Evolutionary conservation across 192 early-diverging fungal species (phyloP).

Genomic region (Coemansia sp.): DNA sequence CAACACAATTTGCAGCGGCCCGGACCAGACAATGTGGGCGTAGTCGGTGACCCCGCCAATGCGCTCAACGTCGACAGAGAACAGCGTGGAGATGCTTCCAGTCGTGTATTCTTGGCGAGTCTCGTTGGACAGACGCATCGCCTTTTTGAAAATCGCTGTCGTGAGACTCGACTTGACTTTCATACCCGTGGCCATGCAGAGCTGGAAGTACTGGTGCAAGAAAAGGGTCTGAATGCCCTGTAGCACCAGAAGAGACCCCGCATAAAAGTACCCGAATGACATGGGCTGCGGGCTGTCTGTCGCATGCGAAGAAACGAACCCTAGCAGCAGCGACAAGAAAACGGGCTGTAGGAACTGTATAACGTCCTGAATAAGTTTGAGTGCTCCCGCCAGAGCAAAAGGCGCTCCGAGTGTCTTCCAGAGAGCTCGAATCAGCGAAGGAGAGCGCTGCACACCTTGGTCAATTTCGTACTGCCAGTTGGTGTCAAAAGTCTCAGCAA

Average conservation of each 20-base stretch:
- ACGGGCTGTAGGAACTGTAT: conserved; percentile 80
- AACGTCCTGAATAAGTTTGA: conserved; percentile 79
- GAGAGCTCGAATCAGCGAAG: conserved; percentile 72
- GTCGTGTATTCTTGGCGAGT: conserved; percentile 81
- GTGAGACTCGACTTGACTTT: conserved; percentile 72
- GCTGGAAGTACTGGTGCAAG: conserved; percentile 89
- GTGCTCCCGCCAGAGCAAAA: conserved; percentile 75
- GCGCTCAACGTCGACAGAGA: conserved; percentile 69
- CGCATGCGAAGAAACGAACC: conserved; percentile 51
- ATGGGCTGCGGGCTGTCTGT: conserved; percentile 62
- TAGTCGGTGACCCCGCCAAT: conserved; percentile 71
- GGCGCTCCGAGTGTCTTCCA: conserved; percentile 65
- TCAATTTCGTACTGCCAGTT: conserved; percentile 72
- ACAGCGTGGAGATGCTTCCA: conserved; percentile 72
- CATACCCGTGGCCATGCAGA: conserved; percentile 75
- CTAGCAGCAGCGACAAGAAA: conserved; percentile 73
- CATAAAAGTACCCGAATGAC: conserved; percentile 81
- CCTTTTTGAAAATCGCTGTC: conserved; percentile 85
- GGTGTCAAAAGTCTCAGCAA: conserved; percentile 67
- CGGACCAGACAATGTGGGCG: conserved; percentile 76
- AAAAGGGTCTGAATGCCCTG: conserved; percentile 78
- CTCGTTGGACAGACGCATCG: conserved; percentile 78
- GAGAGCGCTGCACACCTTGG: conserved; percentile 45
- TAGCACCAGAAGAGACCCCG: conserved; percentile 74
- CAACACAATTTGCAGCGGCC: conserved; percentile 77